Base-by-base conservation (phyloP, 2,329 filamentous ascomycete genomes). In the Colletotrichum neosansevieriae region DNA sequence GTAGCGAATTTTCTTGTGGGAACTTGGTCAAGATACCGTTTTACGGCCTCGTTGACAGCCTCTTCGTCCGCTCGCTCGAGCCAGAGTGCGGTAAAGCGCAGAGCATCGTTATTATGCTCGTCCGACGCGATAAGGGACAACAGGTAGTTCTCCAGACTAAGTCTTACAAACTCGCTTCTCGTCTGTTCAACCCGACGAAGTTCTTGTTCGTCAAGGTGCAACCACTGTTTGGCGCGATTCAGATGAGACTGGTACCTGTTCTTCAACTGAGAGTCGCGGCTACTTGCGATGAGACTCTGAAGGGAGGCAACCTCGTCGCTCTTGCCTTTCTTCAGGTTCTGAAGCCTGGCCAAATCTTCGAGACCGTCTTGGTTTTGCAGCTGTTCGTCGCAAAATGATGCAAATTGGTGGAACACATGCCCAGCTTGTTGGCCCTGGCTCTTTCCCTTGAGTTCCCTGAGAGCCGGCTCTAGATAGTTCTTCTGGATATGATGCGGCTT, bases 21-120 rank as follows among this genome's bases (percentile, higher is more conserved):
- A 0, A 98, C 95, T 58, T 88, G 84, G 4, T 83, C 80, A 15
- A 99, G 83, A 74, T 94, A 83, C 67, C 87, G 88, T 63, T 83
- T 83, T 19, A 97, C 94, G 2, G 93, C 91, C 53, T 87, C 86
- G 74, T 97, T 98, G 3, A 94, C 93, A 32, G 89, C 85, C 5
- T 89, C 84, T 67, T 92, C 91, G n/a, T 89, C 88, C 0, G 93
- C 92, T 70, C 94, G 89, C 76, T 97, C 94, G 10, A 99, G 87
- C 96, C 96, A 99, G 17, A 99, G 82, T 0, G 96, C 93, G 63
- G 94, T 94, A 76, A 99, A 98, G 1, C 96, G 92, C 59, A 99
- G 86, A 3, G 94, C 92, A 75, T 97, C 94, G 71, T 94, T 94
- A 75, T 97, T 92, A 79, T 97, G 92, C 38, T 92, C 89, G 74